A percentile compares a stretch with the other conserved stretches of the same genome.
Evolutionary conservation across 225 moss, liverwort and hornwort species (phyloP).

Genomic region (Climacium dendroides): DNA sequence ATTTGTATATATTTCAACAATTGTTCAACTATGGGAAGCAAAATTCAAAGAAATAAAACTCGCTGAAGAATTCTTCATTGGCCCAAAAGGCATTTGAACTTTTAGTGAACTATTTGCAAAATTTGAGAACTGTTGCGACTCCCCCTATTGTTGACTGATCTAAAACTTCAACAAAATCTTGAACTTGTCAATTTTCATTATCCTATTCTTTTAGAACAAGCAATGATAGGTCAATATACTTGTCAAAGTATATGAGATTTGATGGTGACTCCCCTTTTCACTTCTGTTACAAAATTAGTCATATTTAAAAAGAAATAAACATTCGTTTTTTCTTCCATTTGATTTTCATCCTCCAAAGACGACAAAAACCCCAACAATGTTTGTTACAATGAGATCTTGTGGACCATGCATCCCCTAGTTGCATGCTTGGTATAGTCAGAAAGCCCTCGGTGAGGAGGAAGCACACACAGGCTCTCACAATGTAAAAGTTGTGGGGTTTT

Average conservation of each 20-base stretch:
- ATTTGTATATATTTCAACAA: no score
- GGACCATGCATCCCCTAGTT: no score
- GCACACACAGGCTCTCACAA: no score
- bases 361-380: no score
- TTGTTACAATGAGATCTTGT: no score
- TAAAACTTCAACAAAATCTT: background rate
- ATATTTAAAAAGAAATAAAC: background rate
- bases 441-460: no score
- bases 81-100: background rate
- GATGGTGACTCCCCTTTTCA: no score
- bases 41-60: accelerated
- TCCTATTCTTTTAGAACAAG: background rate
- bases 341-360: background rate
- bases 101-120: accelerated
- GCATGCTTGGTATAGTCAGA: no score
- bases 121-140: background rate
- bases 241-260: background rate
- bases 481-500: no score
- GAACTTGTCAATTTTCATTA: no score
- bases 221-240: background rate
- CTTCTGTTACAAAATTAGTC: background rate
- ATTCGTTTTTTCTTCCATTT: background rate
- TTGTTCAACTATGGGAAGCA: background rate
- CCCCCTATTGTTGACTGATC: accelerated
- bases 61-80: accelerated